Conservation (phyloP, 1,139 yeast genomes). For the Kluyveromyces marxianus region DNA sequence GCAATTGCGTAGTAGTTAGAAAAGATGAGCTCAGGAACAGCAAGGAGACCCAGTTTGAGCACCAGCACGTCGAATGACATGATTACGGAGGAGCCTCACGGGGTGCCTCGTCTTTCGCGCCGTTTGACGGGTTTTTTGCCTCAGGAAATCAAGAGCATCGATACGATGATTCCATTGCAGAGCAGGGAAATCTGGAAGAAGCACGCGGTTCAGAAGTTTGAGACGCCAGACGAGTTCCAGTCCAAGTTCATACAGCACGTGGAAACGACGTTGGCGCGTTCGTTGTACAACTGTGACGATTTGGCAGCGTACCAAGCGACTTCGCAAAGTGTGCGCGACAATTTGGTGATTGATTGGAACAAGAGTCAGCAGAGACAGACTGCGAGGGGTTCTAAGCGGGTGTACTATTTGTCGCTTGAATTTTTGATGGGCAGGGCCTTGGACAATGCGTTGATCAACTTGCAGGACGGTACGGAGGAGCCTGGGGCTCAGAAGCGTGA, state of each 20-base stretch:
- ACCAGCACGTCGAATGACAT: slow-evolving; percentile 24
- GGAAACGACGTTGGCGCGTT: slow-evolving; percentile 83
- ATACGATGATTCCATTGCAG: slow-evolving; percentile 70
- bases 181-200: slow-evolving; percentile 74
- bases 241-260: slow-evolving; percentile 72
- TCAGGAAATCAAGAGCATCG: slow-evolving; percentile 76
- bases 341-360: slow-evolving; percentile 81
- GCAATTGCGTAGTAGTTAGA: no score
- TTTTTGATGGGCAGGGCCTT: slow-evolving; percentile 93
- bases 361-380: slow-evolving; percentile 89
- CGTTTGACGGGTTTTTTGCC: slow-evolving; percentile 89
- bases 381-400: slow-evolving; percentile 73
- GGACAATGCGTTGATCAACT: slow-evolving; percentile 87
- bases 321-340: slow-evolving; percentile 70
- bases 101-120: slow-evolving; percentile 41
- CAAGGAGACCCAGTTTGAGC: slow-evolving; percentile 9
- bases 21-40: slow-evolving; percentile 1
- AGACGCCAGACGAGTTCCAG: slow-evolving; percentile 55
- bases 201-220: slow-evolving; percentile 46
- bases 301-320: slow-evolving; percentile 92
- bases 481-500: slow-evolving; percentile 33
- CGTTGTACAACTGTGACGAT: slow-evolving; percentile 84
- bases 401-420: slow-evolving; percentile 81
- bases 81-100: slow-evolving; percentile 25
- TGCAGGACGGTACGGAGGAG: slow-evolving; percentile 34